A percentile compares a stretch with the other conserved stretches of the same genome.
Conservation (phyloP, 257 asterid genomes). For the Penstemon newberryi region DNA sequence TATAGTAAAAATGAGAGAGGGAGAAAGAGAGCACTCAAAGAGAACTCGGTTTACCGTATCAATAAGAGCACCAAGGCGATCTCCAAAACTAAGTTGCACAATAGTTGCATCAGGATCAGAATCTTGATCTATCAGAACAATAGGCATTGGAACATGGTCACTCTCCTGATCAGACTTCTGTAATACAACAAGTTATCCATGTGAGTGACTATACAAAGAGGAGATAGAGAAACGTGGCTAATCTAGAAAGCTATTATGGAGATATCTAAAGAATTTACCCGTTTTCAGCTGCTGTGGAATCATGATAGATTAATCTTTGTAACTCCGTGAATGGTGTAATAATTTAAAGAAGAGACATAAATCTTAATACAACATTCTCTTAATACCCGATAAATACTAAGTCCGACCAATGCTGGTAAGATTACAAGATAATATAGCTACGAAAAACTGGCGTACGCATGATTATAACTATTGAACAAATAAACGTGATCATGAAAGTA, state of each 20-base stretch:
- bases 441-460: neutral
- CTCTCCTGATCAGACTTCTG: constrained; percentile 52
- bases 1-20: no score
- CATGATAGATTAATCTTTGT: neutral
- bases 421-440: constrained; percentile 5
- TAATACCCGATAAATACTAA: neutral
- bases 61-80: constrained; percentile 93
- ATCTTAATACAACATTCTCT: neutral
- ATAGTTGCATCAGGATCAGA: constrained; percentile 78
- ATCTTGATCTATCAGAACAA: constrained; percentile 89
- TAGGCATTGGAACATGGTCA: constrained; percentile 77
- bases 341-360: neutral
- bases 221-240: neutral
- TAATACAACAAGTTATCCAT: constrained; percentile 15
- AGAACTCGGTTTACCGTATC: constrained; percentile 64
- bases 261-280: constrained; percentile 8
- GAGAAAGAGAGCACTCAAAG: neutral
- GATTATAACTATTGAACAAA: neutral
- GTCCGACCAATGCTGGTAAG: neutral
- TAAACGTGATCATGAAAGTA: neutral
- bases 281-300: constrained; percentile 1
- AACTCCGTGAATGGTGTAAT: neutral
- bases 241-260: neutral
- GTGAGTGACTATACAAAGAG: neutral
- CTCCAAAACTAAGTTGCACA: constrained; percentile 93